These are phyloP conservation scores for Salix brachista DNA, from an alignment of 345 rosid species.

Conservation along the genomic window DNA sequence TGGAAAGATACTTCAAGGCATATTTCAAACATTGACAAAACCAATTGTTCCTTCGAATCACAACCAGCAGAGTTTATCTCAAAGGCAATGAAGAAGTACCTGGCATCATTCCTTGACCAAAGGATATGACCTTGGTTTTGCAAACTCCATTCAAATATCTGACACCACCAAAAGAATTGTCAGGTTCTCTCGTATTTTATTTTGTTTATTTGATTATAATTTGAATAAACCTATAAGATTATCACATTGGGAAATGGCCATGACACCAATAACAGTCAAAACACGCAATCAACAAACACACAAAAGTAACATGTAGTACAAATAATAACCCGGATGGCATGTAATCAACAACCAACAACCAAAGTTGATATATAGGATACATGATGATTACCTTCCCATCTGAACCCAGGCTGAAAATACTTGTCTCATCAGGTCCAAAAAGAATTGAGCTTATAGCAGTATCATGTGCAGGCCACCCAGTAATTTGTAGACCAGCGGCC, in stretches of 20 bases:
- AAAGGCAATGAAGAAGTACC: slow-evolving; percentile 27
- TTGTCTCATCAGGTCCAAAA: slow-evolving; percentile 68
- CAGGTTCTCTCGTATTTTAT: neutral
- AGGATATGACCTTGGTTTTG: slow-evolving; percentile 69
- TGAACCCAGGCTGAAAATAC: slow-evolving; percentile 65
- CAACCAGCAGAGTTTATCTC: neutral
- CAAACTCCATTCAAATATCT: slow-evolving; percentile 80
- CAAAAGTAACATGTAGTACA: neutral
- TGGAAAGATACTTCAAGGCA: neutral
- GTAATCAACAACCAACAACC: neutral
- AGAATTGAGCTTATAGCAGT: slow-evolving; percentile 59
- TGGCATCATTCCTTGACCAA: slow-evolving; percentile 59
- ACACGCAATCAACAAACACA: neutral
- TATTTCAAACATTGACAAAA: neutral
- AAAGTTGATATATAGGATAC: neutral
- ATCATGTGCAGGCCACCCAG: slow-evolving; percentile 84
- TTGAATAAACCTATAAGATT: neutral
- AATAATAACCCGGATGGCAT: neutral
- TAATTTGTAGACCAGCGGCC: slow-evolving; percentile 70
- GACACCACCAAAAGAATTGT: slow-evolving; percentile 4
- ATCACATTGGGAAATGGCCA: too few species aligned
- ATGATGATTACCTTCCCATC: slow-evolving; percentile 52
- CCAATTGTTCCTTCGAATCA: neutral
- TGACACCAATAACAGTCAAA: too few species aligned
- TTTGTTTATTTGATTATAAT: neutral